Evolutionary conservation across 140 eudicot species (phyloP), one percentile per base, ranked within the genome.

Genomic region (Stevia rebaudiana): DNA sequence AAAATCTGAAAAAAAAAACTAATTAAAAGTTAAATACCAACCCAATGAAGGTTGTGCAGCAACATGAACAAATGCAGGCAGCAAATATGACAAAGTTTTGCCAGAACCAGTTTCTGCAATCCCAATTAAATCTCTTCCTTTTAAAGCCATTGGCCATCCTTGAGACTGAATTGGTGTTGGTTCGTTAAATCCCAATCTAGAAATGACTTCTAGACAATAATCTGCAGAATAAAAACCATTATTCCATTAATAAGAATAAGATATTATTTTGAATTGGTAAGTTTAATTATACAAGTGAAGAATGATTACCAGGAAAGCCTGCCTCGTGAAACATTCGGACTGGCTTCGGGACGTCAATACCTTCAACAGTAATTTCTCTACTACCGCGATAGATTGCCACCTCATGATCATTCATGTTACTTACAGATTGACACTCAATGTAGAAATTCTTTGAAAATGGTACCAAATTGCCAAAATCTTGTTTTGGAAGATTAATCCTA

Each of bases 71-170:
- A 92, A 50, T 71, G 95, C 95, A 63, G 98, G 98, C 51, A 85
- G 61, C 78, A 88, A 74, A 81, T 88, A 92, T 8, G 98, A 86
- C 80, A 92, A 67, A 58, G 96, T 92, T 80, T 92, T 92, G 63
- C 98, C 98, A 48, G 98, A 92, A 70, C 98, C 98, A 53, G 98
- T 92, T 75, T 88, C 98, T 2, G 98, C 98, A 58, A 92, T 85
- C 67, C 96, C 98, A 56, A 92, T 78, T 16, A 92, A 44, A 73
- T 92, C 98, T 68, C 98, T 78, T 61, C 98, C 98, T 43, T 80
- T 92, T 69, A 92, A 79, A 70, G 98, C 96, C 98, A 92, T 92
- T 12, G 98, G 98, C 98, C 98, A 92, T 44, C 98, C 98, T 76
- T 92, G 98, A 3, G 98, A 63, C 61, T 92, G 98, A 76, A 92